Base-by-base conservation (phyloP, 208 protist species). In the Borovskyia barvae region DNA sequence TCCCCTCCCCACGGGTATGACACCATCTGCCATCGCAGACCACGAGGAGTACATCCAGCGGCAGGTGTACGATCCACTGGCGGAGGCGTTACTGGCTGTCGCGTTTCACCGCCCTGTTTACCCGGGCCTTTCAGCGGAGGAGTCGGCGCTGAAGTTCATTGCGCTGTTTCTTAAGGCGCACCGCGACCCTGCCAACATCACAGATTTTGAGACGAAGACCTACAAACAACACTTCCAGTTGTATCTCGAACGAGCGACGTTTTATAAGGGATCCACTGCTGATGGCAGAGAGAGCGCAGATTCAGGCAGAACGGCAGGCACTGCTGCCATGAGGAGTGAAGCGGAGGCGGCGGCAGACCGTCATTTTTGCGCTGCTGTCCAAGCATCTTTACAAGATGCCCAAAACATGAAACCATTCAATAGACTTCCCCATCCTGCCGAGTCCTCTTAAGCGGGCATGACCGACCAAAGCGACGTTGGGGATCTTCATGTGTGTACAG, bases 91-190 rank as follows among this genome's bases (percentile, higher is more conserved):
- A 66, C 62, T 95, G 17, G 92, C 77, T 1, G 89, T 90, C 9
- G 77, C 63, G 2, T 57, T 69, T 28, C 64, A 68, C 39, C 79
- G 89, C 30, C 92, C 92, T 25, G 76, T 73, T 46, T 97, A 93
- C 74, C 86, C 87, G 1, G 88, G 87, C 4, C 80, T 92, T 22
- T 77, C 87, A 9, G 33, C 75, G 11, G 83, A 94, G 69, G 82
- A 94, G 66, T 95, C 89, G 12, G 92, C 87, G 14, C 68, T 95
- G 17, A 92, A 93, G 68, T 95, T 77, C 63, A 75, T 97, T 0
- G 88, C 89, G 9, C 68, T 94, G n/a, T 82, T 93, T 68, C 71
- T 97, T 52, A 95, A 95, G 62, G 87, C 81, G 5, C 79, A 91
- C 65, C 85, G 86, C 40, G 65, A 74, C 41, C 66, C 50, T 26